Base-by-base conservation (phyloP, 345 rosid species). In the Psidium friedrichsthalianum region DNA sequence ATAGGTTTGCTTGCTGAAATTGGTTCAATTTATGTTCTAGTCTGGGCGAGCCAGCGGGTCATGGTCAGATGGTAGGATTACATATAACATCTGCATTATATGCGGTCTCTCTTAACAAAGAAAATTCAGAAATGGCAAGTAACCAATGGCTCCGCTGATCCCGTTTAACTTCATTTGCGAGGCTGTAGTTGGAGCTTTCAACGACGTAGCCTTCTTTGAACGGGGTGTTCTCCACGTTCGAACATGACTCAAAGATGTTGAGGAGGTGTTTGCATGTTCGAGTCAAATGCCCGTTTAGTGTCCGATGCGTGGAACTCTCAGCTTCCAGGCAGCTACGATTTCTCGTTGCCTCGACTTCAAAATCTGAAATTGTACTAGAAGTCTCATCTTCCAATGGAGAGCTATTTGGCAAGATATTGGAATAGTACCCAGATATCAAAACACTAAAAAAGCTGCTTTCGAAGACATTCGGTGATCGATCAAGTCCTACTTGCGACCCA, bases 371-470 rank as follows among this genome's bases (percentile, higher is more conserved):
- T 27, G 6, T 22, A 24, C 44, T 18, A n/a, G 4, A 82, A 5
- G 83, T 15, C 83, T 51, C 40, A n/a, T 5, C 83, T 82, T 8
- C 53, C 4, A 29, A 29, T 8, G 83, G 8, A 82, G 83, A 82
- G 42, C 6, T 18, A 40, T 0, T 32, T 12, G 78, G 78, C 78
- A 69, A 32, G 58, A 51, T 83, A 21, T 57, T 83, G 54, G 88
- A 83, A 52, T 83, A n/a, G 58, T 6, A 69, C 86, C 86, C 86
- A 56, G 88, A 83, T 86, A 32, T 56, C 81, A 84, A 40, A 54
- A 54, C 83, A 12, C 78, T 86, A n/a, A 86, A 55, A 78, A 86
- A 57, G 15, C 51, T 83, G 59, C 86, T 78, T 47, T 76, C 53
- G 49, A 29, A 57, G 76, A 78, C 83, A 74, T 47, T 84, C 21